Evolutionary conservation across 1,139 yeast species (phyloP).

Genomic region (Geotrichum armillariae): DNA sequence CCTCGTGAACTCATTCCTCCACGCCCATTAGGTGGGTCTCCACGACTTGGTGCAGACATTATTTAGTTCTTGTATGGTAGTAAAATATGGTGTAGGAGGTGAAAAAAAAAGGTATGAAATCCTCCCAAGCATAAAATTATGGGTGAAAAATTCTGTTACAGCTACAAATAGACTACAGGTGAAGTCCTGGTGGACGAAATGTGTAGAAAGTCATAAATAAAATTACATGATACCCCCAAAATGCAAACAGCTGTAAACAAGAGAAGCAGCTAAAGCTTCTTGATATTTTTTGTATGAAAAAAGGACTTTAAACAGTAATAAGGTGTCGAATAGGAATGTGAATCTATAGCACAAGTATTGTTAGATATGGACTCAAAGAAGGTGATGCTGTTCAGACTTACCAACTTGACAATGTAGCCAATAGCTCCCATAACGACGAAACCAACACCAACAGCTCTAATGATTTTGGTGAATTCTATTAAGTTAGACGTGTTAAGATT

Average conservation of each 20-base stretch:
- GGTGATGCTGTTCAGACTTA: constrained; percentile 28
- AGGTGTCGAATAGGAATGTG: constrained; percentile 97
- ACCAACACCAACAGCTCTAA: constrained; percentile 96
- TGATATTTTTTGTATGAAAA: not conserved
- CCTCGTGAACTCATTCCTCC: constrained; percentile 11
- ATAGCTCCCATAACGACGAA: constrained; percentile 97
- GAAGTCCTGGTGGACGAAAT: no score
- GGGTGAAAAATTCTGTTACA: not conserved
- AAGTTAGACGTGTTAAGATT: constrained; percentile 1
- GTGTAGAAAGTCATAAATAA: constrained; percentile 13
- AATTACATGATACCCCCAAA: constrained; percentile 10
- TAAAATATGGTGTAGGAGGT: not conserved
- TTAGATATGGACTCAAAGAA: no score
- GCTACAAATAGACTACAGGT: not conserved
- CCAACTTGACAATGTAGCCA: constrained; percentile 90
- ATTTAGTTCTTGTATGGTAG: not conserved
- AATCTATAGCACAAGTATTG: no score
- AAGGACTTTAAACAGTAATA: constrained; percentile 62
- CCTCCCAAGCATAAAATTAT: not conserved
- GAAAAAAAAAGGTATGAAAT: not conserved
- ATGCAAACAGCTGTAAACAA: not conserved
- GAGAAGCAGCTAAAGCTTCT: not conserved
- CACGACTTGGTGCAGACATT: constrained; percentile 18
- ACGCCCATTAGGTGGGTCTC: constrained; percentile 9
- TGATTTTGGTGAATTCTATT: constrained; percentile 77